Evolutionary conservation across 176 grass and related monocot species (phyloP).

Genomic region (Phoenix roebelenii): DNA sequence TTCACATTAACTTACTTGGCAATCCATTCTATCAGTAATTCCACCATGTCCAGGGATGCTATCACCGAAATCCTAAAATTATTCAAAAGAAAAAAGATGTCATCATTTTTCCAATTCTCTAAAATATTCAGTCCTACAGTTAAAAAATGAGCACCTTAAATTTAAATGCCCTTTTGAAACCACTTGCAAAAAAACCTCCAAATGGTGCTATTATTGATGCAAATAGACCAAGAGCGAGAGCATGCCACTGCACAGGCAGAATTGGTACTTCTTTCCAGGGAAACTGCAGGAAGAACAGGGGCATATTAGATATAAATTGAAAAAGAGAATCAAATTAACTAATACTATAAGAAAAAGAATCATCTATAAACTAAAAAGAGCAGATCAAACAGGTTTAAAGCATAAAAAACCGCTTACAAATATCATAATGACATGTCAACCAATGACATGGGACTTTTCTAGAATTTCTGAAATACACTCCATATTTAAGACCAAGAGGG

Average conservation of each 20-base stretch:
- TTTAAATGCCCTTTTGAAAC: slow-evolving; percentile 96
- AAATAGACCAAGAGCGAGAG: slow-evolving; percentile 89
- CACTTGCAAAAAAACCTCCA: slow-evolving; percentile 98
- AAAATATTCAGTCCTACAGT: background rate
- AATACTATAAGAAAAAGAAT: background rate
- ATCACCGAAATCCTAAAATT: slow-evolving; percentile 86
- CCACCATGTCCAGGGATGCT: slow-evolving; percentile 97
- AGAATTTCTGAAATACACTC: too few species aligned
- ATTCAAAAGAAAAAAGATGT: slow-evolving; percentile 13
- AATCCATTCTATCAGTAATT: slow-evolving; percentile 95
- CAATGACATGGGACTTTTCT: too few species aligned
- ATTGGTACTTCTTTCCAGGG: slow-evolving; percentile 76
- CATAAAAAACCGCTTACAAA: background rate
- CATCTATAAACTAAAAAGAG: background rate
- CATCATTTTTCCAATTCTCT: background rate
- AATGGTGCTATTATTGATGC: slow-evolving; percentile 99
- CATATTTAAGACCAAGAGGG: too few species aligned
- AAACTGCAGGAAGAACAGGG: slow-evolving; percentile 50
- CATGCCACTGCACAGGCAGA: slow-evolving; percentile 97
- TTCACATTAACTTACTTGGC: slow-evolving; percentile 54
- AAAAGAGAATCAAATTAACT: background rate
- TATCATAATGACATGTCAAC: too few species aligned
- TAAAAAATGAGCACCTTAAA: slow-evolving; percentile 56
- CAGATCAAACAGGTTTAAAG: slow-evolving; percentile 6
- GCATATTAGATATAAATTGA: background rate